These are phyloP conservation scores for Xylaria bambusicola DNA, from an alignment of 495 filamentous ascomycete species.

Conservation along the genomic window DNA sequence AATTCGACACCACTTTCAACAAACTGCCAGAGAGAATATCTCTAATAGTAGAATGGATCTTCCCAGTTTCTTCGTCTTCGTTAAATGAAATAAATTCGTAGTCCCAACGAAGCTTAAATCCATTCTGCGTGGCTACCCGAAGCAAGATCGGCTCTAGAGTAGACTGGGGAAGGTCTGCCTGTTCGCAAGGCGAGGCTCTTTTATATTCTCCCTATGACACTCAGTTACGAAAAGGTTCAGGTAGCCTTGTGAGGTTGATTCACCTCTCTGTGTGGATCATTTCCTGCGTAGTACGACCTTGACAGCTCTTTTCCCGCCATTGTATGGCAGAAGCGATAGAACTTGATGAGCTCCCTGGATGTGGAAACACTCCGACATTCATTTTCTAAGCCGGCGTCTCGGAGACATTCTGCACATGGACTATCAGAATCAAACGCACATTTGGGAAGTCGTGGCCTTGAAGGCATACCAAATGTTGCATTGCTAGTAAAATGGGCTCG, in stretches of 20 bases:
- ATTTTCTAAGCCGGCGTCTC: constrained; percentile 48
- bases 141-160: constrained; percentile 54
- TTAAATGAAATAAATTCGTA: constrained; percentile 40
- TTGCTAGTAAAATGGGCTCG: constrained; percentile 48
- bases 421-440: background rate
- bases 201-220: constrained; percentile 55
- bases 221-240: constrained; percentile 45
- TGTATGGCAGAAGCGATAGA: constrained; percentile 16
- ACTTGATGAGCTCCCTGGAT: constrained; percentile 28
- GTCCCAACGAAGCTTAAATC: constrained; percentile 48
- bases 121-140: constrained; percentile 42
- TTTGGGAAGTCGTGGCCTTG: background rate
- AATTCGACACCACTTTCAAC: constrained; percentile 54
- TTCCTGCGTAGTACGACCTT: constrained; percentile 51
- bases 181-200: constrained; percentile 47
- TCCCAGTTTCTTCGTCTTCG: constrained; percentile 26
- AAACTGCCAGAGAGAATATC: constrained; percentile 45
- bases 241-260: constrained; percentile 31
- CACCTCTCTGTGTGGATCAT: constrained; percentile 30
- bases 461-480: constrained; percentile 10
- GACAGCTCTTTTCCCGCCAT: constrained; percentile 47
- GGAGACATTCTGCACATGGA: constrained; percentile 47
- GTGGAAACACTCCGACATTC: constrained; percentile 34
- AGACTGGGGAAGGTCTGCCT: constrained; percentile 54
- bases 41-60: constrained; percentile 40